Evolutionary conservation across 106 monocot species (phyloP).

Genomic region (Amphibolis antarctica): DNA sequence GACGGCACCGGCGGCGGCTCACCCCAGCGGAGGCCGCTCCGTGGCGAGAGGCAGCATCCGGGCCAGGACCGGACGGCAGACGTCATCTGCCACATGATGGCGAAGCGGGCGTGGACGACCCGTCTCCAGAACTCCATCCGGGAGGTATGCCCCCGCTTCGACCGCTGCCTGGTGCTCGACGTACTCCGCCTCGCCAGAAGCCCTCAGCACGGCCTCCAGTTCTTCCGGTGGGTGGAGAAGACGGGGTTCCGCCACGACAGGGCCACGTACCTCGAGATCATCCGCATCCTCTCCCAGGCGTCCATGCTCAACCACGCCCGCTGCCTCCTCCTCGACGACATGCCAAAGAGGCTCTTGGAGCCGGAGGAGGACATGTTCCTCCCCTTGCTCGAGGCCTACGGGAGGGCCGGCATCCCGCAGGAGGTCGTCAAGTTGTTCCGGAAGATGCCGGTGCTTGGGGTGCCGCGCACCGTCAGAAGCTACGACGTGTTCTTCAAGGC

Average conservation of each 20-base stretch:
- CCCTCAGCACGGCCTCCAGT: constrained; percentile 53
- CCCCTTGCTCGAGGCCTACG: constrained; percentile 64
- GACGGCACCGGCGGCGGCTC: background rate
- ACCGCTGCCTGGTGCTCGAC: constrained; percentile 40
- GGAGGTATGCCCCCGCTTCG: constrained; percentile 40
- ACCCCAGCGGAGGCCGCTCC: background rate
- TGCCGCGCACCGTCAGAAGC: constrained; percentile 34
- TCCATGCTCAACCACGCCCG: constrained; percentile 97
- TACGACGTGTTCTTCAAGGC: constrained; percentile 90
- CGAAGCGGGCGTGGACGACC: constrained; percentile 78
- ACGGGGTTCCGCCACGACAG: constrained; percentile 71
- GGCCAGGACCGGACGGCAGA: constrained; percentile 27
- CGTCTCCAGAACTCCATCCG: constrained; percentile 97
- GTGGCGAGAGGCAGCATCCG: background rate
- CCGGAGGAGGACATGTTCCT: constrained; percentile 40
- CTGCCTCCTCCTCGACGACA: constrained; percentile 75
- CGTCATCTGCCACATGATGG: constrained; percentile 64
- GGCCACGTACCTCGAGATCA: constrained; percentile 40
- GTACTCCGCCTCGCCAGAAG: constrained; percentile 36
- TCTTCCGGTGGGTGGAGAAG: constrained; percentile 95
- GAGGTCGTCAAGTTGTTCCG: constrained; percentile 81
- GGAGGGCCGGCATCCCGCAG: constrained; percentile 26
- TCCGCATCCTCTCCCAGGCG: constrained; percentile 43
- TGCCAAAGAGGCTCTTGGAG: constrained; percentile 51
- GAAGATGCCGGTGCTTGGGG: constrained; percentile 47